These are phyloP conservation scores for Cicer yamashitae DNA, from an alignment of 306 rosid species.

Conservation along the genomic window DNA sequence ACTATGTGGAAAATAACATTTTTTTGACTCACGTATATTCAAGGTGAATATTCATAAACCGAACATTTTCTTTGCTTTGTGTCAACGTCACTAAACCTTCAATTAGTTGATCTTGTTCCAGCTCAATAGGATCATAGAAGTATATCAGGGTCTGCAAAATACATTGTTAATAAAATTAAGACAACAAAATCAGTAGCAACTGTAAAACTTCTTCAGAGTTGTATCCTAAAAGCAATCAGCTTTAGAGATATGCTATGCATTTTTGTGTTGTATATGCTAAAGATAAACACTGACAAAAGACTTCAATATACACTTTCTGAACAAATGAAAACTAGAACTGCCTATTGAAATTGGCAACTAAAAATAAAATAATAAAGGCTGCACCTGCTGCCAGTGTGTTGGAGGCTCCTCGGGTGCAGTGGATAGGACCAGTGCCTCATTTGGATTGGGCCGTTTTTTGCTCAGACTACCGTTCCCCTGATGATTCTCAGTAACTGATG, in stretches of 20 bases:
- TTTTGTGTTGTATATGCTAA: background rate
- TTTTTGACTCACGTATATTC: conserved; percentile 80
- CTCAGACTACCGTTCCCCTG: conserved; percentile 72
- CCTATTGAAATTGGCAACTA: conserved; percentile 29
- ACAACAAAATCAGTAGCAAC: conserved; percentile 14
- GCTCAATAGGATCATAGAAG: conserved; percentile 90
- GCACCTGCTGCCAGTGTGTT: conserved; percentile 99
- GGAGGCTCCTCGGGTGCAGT: conserved; percentile 99
- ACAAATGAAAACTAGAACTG: conserved; percentile 35
- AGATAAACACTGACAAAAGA: conserved; percentile 9
- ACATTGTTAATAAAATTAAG: conserved; percentile 38
- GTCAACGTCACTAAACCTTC: conserved; percentile 87
- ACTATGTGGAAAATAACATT: background rate
- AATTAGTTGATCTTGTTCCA: conserved; percentile 94
- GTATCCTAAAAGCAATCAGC: conserved; percentile 2
- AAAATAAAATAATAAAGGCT: conserved; percentile 18
- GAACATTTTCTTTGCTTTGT: conserved; percentile 93
- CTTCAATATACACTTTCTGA: conserved; percentile 1
- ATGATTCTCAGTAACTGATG: conserved; percentile 54
- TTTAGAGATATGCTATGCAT: background rate
- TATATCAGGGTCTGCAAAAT: conserved; percentile 85
- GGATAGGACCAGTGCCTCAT: conserved; percentile 76
- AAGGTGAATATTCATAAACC: conserved; percentile 97
- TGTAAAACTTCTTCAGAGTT: background rate
- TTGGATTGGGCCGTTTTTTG: conserved; percentile 79